Conservation (phyloP, 2,329 filamentous ascomycete genomes). For the Simplicillium aogashimaense region DNA sequence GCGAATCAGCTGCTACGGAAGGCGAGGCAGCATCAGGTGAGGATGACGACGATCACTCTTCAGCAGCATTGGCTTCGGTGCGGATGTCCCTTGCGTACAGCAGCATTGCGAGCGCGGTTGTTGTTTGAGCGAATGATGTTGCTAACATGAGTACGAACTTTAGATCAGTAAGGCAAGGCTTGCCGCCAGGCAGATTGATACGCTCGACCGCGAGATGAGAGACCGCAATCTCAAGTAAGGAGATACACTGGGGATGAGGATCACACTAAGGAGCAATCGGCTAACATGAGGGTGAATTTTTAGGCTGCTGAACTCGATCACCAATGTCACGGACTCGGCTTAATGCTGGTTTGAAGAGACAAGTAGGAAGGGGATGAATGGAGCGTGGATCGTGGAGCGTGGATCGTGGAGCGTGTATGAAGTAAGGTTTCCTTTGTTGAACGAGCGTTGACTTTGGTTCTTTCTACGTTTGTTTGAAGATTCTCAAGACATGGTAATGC, state of each 20-base stretch:
- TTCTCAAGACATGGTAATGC: too few species aligned
- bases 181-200: slow-evolving; percentile 38
- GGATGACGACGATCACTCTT: slow-evolving; percentile 51
- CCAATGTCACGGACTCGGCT: slow-evolving; percentile 6
- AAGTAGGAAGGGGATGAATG: neutral
- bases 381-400: too few species aligned
- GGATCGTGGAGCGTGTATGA: too few species aligned
- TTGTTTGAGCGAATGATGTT: slow-evolving; percentile 2
- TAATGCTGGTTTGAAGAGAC: neutral
- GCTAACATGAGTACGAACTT: slow-evolving; percentile 9
- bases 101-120: slow-evolving; percentile 16
- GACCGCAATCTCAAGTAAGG: slow-evolving; percentile 40
- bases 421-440: neutral
- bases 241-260: too few species aligned
- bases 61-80: slow-evolving; percentile 58
- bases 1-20: slow-evolving; percentile 17
- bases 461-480: too few species aligned
- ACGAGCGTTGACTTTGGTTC: too few species aligned
- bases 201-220: slow-evolving; percentile 46
- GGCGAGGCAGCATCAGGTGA: slow-evolving; percentile 44
- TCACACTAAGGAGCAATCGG: too few species aligned
- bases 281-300: too few species aligned
- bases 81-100: slow-evolving; percentile 40
- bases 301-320: slow-evolving; percentile 9
- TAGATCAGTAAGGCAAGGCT: slow-evolving; percentile 35